Base-by-base conservation (phyloP, 2,329 filamentous ascomycete species). In the Phialophora tarda region DNA sequence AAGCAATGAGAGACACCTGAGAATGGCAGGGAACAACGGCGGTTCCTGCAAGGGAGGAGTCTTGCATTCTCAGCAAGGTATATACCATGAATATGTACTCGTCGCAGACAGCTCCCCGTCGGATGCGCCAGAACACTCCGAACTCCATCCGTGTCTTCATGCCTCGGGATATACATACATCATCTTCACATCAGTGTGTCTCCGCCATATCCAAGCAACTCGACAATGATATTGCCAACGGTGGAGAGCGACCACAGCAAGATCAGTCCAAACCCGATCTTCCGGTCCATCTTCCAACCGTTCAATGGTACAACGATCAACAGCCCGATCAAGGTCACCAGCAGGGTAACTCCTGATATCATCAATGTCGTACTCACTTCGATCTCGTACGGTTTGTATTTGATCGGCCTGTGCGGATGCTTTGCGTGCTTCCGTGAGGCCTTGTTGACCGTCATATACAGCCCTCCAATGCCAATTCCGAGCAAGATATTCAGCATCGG, bases 401-500 rank as follows among this genome's bases (percentile, higher is more conserved):
- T 80, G 64, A 90, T 78, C 4, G 87, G 84, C 65, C 82, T 80
- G 21, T 87, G 82, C 0, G 91, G 91, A 73, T 94, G 88, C 71
- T 89, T 89, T 30, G 82, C 78, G 67, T 91, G 87, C 60, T 83
- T 83, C 69, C 86, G 83, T 72, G 90, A 86, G 21, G 90, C 90
- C 34, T 87, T 84, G 62, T 85, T 85, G 17, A 96, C 83, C 64
- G 91, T 93, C 85, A 97, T 95, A 76, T 93, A 96, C 47, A 92
- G 85, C 17, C 95, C 95, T 28, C 91, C 91, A 3, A 98, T 83
- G n/a, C 95, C 95, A 60, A 99, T 93, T 0, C 95, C 95, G 3
- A 99, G 86, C 0, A 99, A 82, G 69, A 99, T 99, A 74, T 99
- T 99, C 48, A 99, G 86, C 92, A 99, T 94, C 0, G 95, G 95